Evolutionary conservation across 176 grass and related monocot species (phyloP), one percentile per base, ranked within the genome.

Genomic region (Oryza longistaminata): DNA sequence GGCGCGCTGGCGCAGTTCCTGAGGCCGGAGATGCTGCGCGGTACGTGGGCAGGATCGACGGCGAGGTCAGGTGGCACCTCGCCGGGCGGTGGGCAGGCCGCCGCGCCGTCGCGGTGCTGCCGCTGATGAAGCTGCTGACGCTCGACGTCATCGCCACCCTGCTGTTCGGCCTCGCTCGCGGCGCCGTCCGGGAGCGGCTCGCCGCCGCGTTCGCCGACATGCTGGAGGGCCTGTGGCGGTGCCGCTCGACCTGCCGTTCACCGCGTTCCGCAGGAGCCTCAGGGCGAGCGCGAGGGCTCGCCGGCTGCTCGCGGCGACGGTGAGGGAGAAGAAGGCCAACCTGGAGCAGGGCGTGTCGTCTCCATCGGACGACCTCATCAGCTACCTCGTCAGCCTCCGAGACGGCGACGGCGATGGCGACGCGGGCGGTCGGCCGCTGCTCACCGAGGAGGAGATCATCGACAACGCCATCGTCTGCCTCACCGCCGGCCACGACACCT

Each of bases 391-490:
- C 46, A 68, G 64, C 79, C 60, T 90, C 10, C 44, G 44, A 5
- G 70, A 70, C 3, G 81, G 12, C 0, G 16, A 8, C 6, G 64
- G 44, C 5, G 26, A 1, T 5, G 70, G 53, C 3, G 81, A 12
- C 0, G 16, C 2, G 3, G 53, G 17, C 17, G 17, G 52, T 5
- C 52, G 7, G 33, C 65, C 5, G 49, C 9, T 81, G 52, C 66
- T 90, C 13, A 93, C 74, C 33, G 85, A 90, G 9, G 70, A 93
- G 25, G 91, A 88, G 85, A 93, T 90, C 52, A 43, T 93, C 0
- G 82, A 93, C 88, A 90, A 67, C 79, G 27, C 70, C 78, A 86
- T 85, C 31, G 43, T 83, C 46, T 25, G 87, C 19, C 82, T 93
- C 55, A 1, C 79, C 3, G 79, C 74, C 35, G 82, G 85, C 48